Evolutionary conservation across 1,139 yeast species (phyloP).

Genomic region (Saccharomyces hybrid): DNA sequence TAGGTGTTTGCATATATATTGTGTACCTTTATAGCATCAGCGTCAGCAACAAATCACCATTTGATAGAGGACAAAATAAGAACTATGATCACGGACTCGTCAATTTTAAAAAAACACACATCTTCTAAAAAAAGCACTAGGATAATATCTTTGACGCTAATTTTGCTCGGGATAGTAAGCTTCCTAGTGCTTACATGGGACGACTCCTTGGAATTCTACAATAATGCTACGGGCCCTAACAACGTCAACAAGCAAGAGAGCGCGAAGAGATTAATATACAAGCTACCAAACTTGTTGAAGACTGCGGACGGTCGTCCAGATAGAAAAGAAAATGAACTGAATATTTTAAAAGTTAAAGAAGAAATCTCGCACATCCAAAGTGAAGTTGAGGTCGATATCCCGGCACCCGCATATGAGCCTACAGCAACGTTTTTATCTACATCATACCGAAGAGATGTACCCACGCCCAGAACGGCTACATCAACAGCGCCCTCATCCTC

Average conservation of each 20-base stretch:
- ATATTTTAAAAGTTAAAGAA: slow-evolving; percentile 6
- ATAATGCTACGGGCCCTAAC: neutral
- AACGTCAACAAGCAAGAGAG: neutral
- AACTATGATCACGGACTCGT: neutral
- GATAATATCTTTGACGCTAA: neutral
- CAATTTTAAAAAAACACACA: neutral
- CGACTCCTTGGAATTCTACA: neutral
- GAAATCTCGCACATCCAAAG: slow-evolving; percentile 7
- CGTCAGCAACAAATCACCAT: neutral
- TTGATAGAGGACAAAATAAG: neutral
- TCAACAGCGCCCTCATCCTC: neutral
- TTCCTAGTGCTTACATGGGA: neutral
- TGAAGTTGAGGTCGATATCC: slow-evolving; percentile 2
- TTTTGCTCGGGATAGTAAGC: neutral
- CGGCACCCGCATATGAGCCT: neutral
- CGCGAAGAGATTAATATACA: neutral
- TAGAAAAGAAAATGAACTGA: neutral
- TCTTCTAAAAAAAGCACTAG: neutral
- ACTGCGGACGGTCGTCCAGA: neutral
- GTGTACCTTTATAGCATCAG: neutral
- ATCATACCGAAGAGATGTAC: neutral
- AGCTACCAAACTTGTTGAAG: neutral
- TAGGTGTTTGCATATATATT: neutral
- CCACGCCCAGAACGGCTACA: neutral
- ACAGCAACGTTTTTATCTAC: neutral